A percentile compares a stretch with the other conserved stretches of the same genome.
Conservation (phyloP, 306 rosid species). For the Pterocarpus santalinus region DNA sequence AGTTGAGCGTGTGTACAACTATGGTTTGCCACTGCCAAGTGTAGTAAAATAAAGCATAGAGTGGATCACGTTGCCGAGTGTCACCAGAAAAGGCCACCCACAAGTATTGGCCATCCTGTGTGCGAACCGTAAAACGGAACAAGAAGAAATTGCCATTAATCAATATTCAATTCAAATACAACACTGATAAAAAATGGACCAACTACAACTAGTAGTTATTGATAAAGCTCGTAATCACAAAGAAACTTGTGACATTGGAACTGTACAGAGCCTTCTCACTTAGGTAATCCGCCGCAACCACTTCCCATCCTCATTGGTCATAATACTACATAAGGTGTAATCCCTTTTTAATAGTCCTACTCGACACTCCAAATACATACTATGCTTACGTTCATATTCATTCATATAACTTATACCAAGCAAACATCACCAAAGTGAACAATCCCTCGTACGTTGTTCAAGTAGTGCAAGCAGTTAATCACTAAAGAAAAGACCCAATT, state of each 20-base stretch:
- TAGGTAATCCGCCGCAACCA: slow-evolving; percentile 70
- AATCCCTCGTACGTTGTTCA: background rate
- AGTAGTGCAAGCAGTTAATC: background rate
- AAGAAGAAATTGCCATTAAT: background rate
- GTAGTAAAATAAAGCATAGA: background rate
- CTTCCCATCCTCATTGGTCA: slow-evolving; percentile 49
- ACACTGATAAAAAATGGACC: background rate
- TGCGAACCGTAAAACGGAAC: background rate
- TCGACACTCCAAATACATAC: slow-evolving; percentile 27
- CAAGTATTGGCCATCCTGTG: background rate
- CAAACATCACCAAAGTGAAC: slow-evolving; percentile 9
- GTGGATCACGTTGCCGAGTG: background rate
- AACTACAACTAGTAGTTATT: slow-evolving; percentile 16
- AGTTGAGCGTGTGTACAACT: background rate
- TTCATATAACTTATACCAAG: slow-evolving; percentile 5
- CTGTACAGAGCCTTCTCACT: slow-evolving; percentile 35
- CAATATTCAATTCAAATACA: background rate
- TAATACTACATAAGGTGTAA: background rate
- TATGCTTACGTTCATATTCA: background rate
- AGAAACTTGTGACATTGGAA: slow-evolving; percentile 43
- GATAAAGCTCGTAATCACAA: background rate
- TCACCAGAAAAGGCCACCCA: background rate
- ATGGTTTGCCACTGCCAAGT: background rate
- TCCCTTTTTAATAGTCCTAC: background rate
- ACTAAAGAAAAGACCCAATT: background rate